A percentile compares a stretch with the other conserved stretches of the same genome.
These are phyloP conservation scores for Barnettozyma sucrosica DNA, from an alignment of 805 yeast species.

Conservation along the genomic window DNA sequence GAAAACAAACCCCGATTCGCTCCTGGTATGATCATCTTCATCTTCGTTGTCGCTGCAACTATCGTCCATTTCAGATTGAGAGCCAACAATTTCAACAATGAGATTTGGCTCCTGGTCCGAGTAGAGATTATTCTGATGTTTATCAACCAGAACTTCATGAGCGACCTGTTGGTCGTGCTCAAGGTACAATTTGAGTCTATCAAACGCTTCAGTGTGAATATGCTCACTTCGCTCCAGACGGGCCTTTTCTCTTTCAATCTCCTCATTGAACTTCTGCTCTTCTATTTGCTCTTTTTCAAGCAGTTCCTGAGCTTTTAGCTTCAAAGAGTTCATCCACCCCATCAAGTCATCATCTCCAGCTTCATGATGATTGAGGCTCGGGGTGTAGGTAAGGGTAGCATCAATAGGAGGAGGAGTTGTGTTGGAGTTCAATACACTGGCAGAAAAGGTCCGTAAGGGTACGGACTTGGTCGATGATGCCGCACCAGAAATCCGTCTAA, in stretches of 20 bases:
- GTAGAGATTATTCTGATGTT: neutral
- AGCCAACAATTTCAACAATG: neutral
- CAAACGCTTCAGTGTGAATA: slow-evolving; percentile 20
- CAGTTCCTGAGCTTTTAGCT: slow-evolving; percentile 28
- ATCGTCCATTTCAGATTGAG: neutral
- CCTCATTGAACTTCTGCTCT: slow-evolving; percentile 32
- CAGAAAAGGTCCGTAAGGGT: neutral
- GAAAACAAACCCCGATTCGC: neutral
- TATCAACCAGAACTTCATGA: slow-evolving; percentile 5
- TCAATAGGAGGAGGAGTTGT: neutral
- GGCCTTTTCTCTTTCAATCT: slow-evolving; percentile 28
- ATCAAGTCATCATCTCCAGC: slow-evolving; percentile 20
- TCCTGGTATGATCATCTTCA: neutral
- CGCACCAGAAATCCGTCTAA: slow-evolving; percentile 19
- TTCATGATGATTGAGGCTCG: neutral
- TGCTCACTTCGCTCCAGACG: slow-evolving; percentile 20
- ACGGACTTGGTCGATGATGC: neutral
- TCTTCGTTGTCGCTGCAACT: neutral
- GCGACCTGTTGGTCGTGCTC: slow-evolving; percentile 21
- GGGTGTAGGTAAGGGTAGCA: neutral
- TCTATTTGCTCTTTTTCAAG: slow-evolving; percentile 29
- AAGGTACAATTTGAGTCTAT: slow-evolving; percentile 16
- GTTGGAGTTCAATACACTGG: neutral
- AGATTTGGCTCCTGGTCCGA: neutral
- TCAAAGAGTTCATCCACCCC: slow-evolving; percentile 32